Percentiles rank a stretch among this genome's conserved stretches.
Evolutionary conservation across 257 asterid genomes (phyloP).

Genomic region (Mentha longifolia): DNA sequence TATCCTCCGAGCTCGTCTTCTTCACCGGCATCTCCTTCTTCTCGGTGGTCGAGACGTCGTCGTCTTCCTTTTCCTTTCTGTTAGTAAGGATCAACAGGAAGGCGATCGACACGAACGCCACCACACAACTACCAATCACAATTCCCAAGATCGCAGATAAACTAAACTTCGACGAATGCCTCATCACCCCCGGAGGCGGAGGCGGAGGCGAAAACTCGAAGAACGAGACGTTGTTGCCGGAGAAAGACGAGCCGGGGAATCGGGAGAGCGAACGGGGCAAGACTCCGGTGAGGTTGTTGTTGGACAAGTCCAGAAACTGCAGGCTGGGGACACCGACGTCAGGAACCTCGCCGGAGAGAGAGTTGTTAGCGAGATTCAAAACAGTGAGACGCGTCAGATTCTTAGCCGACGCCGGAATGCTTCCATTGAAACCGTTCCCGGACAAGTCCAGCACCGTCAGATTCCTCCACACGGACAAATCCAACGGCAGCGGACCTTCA

Average conservation of each 20-base stretch:
- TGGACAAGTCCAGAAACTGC: slow-evolving; percentile 50
- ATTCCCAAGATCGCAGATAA: slow-evolving; percentile 45
- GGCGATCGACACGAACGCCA: slow-evolving; percentile 45
- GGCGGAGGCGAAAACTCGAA: slow-evolving; percentile 32
- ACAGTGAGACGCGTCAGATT: slow-evolving; percentile 43
- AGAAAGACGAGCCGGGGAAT: slow-evolving; percentile 47
- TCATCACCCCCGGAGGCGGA: background rate
- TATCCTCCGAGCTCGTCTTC: slow-evolving; percentile 42
- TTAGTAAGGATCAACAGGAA: slow-evolving; percentile 40
- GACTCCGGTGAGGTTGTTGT: slow-evolving; percentile 53
- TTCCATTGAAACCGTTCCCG: slow-evolving; percentile 46
- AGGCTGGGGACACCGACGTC: slow-evolving; percentile 47
- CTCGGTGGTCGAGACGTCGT: background rate
- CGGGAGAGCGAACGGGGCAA: slow-evolving; percentile 49
- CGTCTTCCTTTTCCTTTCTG: slow-evolving; percentile 29
- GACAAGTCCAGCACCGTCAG: slow-evolving; percentile 49
- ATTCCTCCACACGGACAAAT: slow-evolving; percentile 49
- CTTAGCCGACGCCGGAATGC: slow-evolving; percentile 43
- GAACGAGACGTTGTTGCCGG: slow-evolving; percentile 44
- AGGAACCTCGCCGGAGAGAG: slow-evolving; percentile 54
- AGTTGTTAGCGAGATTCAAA: slow-evolving; percentile 52
- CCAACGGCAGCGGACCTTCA: slow-evolving; percentile 48
- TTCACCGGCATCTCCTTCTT: slow-evolving; percentile 42
- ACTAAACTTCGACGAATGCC: slow-evolving; percentile 40
- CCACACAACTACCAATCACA: slow-evolving; percentile 46